phyloP scores from a whole-genome alignment of 192 early-diverging fungal genomes.

The Coemansia sp. region DNA sequence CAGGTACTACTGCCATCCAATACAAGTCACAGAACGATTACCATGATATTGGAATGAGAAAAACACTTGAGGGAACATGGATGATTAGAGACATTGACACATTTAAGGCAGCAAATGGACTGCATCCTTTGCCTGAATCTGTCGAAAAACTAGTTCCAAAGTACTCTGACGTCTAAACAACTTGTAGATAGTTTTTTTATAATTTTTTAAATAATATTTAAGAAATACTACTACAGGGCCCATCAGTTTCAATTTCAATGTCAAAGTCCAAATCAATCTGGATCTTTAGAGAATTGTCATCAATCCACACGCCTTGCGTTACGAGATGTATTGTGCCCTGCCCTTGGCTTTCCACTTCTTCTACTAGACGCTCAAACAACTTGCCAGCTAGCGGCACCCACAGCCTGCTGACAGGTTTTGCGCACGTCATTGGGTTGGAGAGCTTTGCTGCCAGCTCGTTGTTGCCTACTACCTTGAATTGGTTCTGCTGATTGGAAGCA shows the following conservation, averaged over 20 bases:
- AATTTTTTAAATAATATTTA: not conserved
- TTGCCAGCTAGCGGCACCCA: conserved; percentile 44
- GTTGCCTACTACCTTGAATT: not conserved
- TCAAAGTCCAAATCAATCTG: conserved; percentile 26
- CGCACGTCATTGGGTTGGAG: conserved; percentile 23
- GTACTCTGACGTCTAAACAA: not conserved
- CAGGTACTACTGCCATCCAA: not conserved
- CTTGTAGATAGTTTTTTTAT: no score
- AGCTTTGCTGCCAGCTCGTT: conserved; percentile 24
- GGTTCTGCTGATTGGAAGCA: no score
- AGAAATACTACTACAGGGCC: conserved; percentile 1
- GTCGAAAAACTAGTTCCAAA: no score
- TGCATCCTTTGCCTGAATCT: no score
- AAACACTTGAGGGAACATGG: no score
- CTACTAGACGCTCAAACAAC: conserved; percentile 22
- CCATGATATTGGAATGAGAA: no score
- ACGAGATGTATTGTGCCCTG: conserved; percentile 43
- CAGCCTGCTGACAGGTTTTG: conserved; percentile 30
- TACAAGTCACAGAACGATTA: no score
- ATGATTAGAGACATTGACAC: no score
- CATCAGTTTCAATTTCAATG: not conserved
- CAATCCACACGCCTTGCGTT: conserved; percentile 32
- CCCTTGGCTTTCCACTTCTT: conserved; percentile 35
- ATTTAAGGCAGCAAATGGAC: no score
- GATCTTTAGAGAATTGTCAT: conserved; percentile 5